These are phyloP conservation scores for Cyberlindnera japonica DNA, from an alignment of 805 yeast genomes.

Conservation along the genomic window DNA sequence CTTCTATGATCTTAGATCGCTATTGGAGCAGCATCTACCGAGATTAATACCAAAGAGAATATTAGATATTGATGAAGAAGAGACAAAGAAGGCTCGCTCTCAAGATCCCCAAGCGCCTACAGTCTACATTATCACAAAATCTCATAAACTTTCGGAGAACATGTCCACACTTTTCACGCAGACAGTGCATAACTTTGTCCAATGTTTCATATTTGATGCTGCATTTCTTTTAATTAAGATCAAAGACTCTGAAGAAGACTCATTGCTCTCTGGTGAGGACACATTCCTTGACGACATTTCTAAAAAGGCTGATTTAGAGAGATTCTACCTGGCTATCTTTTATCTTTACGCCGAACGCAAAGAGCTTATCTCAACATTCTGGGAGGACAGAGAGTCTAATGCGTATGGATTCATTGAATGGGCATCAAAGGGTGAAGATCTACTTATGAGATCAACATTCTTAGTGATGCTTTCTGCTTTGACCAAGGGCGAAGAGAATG, in stretches of 20 bases:
- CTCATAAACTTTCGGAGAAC: constrained; percentile 24
- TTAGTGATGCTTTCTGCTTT: constrained; percentile 76
- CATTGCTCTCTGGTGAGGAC: constrained; percentile 53
- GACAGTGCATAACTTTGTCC: constrained; percentile 48
- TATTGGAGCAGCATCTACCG: constrained; percentile 66
- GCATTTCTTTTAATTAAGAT: constrained; percentile 64
- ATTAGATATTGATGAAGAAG: constrained; percentile 44
- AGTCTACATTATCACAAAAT: constrained; percentile 22
- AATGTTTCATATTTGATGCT: constrained; percentile 54
- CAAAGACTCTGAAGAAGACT: constrained; percentile 73
- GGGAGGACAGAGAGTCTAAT: constrained; percentile 64
- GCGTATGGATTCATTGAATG: constrained; percentile 80
- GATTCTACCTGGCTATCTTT: constrained; percentile 74
- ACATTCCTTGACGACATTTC: constrained; percentile 59
- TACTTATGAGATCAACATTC: constrained; percentile 78
- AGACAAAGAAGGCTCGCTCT: constrained; percentile 34
- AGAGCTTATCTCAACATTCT: constrained; percentile 53
- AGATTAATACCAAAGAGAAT: constrained; percentile 49
- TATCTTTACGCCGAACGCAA: constrained; percentile 64
- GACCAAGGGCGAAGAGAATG: constrained; percentile 54
- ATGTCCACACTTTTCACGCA: constrained; percentile 32
- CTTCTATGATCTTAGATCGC: constrained; percentile 61
- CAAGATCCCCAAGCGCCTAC: constrained; percentile 21
- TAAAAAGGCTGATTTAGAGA: constrained; percentile 78
- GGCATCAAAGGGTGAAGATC: constrained; percentile 81